Evolutionary conservation across 495 filamentous ascomycete genomes (phyloP).

Genomic region (Cairneyella variabilis): DNA sequence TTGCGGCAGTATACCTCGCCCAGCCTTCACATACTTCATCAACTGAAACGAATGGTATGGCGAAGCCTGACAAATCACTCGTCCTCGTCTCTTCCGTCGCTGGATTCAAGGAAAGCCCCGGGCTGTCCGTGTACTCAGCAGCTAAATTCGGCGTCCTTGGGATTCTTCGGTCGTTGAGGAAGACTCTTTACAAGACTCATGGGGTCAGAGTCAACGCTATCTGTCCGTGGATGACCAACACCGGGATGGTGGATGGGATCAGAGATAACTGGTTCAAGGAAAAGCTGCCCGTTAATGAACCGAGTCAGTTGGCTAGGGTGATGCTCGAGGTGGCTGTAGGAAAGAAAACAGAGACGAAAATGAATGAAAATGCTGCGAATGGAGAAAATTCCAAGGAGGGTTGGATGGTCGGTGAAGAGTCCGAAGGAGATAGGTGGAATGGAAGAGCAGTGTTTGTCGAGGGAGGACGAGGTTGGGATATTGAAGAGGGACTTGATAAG

Average conservation of each 20-base stretch:
- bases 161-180: conserved; percentile 43
- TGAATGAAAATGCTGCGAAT: too few species aligned
- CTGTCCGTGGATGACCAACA: conserved; percentile 52
- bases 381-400: too few species aligned
- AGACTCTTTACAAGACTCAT: conserved; percentile 35
- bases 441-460: conserved; percentile 45
- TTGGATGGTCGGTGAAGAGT: conserved; percentile 25
- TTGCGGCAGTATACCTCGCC: conserved; percentile 3
- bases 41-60: not conserved
- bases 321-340: conserved; percentile 35
- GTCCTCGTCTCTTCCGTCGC: conserved; percentile 41
- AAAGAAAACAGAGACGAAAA: too few species aligned
- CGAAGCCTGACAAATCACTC: conserved; percentile 38
- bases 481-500: conserved; percentile 39
- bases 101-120: conserved; percentile 34
- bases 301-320: conserved; percentile 39
- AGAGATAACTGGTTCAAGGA: conserved; percentile 39
- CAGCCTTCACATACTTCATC: not conserved
- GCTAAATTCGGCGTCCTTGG: conserved; percentile 49
- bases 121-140: conserved; percentile 44
- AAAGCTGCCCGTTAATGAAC: conserved; percentile 41
- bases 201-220: conserved; percentile 48
- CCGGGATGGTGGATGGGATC: conserved; percentile 38
- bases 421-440: conserved; percentile 22
- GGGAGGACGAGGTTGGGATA: conserved; percentile 46